phyloP scores from a whole-genome alignment of 2,329 filamentous ascomycete genomes.

The Hortaea werneckii region DNA sequence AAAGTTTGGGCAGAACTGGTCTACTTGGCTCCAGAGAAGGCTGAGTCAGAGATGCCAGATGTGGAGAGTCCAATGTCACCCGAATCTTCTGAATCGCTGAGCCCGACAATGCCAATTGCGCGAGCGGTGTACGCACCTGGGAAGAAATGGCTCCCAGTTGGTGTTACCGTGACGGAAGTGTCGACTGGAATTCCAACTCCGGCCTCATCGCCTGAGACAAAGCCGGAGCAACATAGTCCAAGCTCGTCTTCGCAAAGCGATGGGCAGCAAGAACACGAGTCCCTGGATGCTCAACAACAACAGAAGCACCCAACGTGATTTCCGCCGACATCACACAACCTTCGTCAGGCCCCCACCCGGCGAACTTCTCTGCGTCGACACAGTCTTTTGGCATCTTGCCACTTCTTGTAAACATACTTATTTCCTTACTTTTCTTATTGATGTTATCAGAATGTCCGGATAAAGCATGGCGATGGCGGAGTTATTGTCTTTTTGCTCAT shows the following conservation, averaged over 20 bases:
- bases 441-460: not conserved
- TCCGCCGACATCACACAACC: too few species aligned
- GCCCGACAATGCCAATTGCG: constrained; percentile 20
- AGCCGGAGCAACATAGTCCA: not conserved
- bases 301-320: not conserved
- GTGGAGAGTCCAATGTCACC: not conserved
- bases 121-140: constrained; percentile 21
- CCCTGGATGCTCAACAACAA: not conserved
- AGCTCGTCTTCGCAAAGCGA: not conserved
- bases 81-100: constrained; percentile 3
- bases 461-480: constrained; percentile 1
- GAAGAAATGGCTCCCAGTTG: constrained; percentile 20
- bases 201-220: constrained; percentile 1
- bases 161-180: constrained; percentile 19
- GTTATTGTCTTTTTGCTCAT: not conserved
- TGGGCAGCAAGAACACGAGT: not conserved
- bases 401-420: not conserved
- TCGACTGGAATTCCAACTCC: constrained; percentile 15
- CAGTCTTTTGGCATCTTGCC: not conserved
- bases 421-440: not conserved
- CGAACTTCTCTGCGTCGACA: not conserved
- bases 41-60: constrained; percentile 4
- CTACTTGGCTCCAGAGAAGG: constrained; percentile 38
- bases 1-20: constrained; percentile 72
- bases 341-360: not conserved